phyloP scores from a whole-genome alignment of 1,284 basidiomycete genomes.

The Mycosarcoma mackinlayi region DNA sequence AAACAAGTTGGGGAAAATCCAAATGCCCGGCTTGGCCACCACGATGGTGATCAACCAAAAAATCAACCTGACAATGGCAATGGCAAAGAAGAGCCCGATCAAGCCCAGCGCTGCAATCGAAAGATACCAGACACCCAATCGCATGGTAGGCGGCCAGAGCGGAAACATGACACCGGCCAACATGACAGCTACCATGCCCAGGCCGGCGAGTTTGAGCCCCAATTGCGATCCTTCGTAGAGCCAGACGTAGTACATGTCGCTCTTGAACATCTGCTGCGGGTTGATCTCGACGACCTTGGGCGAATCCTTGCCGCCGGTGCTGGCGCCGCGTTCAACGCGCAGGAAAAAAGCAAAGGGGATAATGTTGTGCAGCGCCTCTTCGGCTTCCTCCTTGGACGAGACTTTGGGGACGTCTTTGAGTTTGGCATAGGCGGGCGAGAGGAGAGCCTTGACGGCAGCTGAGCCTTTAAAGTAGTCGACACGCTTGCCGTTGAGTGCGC shows the following conservation, averaged over 20 bases:
- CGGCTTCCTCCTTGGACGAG: constrained; percentile 81
- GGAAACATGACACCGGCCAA: constrained; percentile 99
- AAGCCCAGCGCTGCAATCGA: constrained; percentile 87
- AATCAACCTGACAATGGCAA: constrained; percentile 91
- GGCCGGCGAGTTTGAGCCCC: constrained; percentile 90
- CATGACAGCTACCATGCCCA: constrained; percentile 91
- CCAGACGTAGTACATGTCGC: constrained; percentile 80
- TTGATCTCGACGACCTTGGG: constrained; percentile 74
- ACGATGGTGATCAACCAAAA: constrained; percentile 94
- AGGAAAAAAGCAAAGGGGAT: constrained; percentile 75
- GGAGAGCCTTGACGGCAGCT: constrained; percentile 82
- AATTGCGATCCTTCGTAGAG: constrained; percentile 95
- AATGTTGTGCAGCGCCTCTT: constrained; percentile 76
- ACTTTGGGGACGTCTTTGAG: constrained; percentile 75
- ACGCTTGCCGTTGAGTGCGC: constrained; percentile 91
- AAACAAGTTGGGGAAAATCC: constrained; percentile 98
- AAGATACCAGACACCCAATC: constrained; percentile 97
- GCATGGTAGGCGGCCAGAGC: constrained; percentile 90
- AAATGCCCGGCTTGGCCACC: constrained; percentile 88
- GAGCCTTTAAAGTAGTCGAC: constrained; percentile 93
- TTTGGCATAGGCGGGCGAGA: constrained; percentile 90
- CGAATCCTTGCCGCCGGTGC: constrained; percentile 68
- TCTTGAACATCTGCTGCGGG: constrained; percentile 76
- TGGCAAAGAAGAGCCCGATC: constrained; percentile 88
- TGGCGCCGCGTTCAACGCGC: constrained; percentile 72